Base-by-base conservation (phyloP, 257 asterid genomes). In the Fraxinus pennsylvanica region DNA sequence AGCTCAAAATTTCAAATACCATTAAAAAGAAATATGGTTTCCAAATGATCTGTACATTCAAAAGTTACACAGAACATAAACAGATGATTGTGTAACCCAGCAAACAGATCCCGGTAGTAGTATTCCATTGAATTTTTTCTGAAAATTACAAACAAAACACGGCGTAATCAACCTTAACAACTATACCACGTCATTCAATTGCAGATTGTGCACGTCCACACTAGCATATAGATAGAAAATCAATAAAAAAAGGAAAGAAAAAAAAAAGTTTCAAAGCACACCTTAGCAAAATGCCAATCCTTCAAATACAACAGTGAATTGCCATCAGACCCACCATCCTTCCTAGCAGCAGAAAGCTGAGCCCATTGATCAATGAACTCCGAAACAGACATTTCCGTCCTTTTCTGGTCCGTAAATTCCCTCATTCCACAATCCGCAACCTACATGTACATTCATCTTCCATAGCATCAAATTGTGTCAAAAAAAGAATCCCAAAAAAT, bases 221-320 rank as follows among this genome's bases (percentile, higher is more conserved):
- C 65, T 54, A 54, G 65, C 65, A 54, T 47, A 36, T 33, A 63
- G 29, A 47, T 47, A 38, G 30, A 47, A 38, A 36, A 69, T 19
- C 43, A 12, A 41, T 15, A 68, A 32, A 32, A 32, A 32, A 32
- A 73, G 29, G 27, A 36, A 36, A 36, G 0, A 36, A 36, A 8
- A 36, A 6, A 77, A 71, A 33, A 65, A 73, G 14, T 74, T 21
- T 30, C 25, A n/a, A 29, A 25, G 52, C 74, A 45, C 50, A 92
- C 99, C 97, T 89, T 96, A 36, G 92, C 97, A 78, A 96, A 96
- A 88, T 96, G 98, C 99, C 99, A 96, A 79, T 96, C 99, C 82
- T 96, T 96, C 89, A 93, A 85, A 83, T 93, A 96, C 82, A 94
- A 68, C 68, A 83, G 82, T 76, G 90, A 78, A 74, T 80, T 84